Evolutionary conservation across 345 rosid genomes (phyloP), one percentile per base, ranked within the genome.

Genomic region (Aegle marmelos): DNA sequence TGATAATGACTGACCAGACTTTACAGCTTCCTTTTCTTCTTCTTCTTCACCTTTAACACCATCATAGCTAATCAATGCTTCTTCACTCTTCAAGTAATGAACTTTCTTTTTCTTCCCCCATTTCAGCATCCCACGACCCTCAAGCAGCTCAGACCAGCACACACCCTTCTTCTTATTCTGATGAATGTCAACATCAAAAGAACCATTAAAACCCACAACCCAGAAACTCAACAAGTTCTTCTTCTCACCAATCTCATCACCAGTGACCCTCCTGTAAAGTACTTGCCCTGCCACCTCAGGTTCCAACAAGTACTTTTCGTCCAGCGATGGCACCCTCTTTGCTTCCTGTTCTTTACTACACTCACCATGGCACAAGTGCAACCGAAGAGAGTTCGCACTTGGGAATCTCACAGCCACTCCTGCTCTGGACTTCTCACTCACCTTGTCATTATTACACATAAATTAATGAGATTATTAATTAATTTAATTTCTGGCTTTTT

Each of bases 61-160:
- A 28, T 30, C 78, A 50, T 16, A 60, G 31, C 27, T 60, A 9
- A 74, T 56, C 58, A 65, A 31, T 33, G 48, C 16, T 36, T 8
- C 66, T 54, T 73, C 70, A 61, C 36, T 36, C 39, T 45, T 81
- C 72, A 86, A 75, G 73, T 87, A 91, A 81, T 82, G 80, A 53
- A 92, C 93, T 28, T 81, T 91, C 80, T 91, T 74, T 71, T 91
- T 89, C 80, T 80, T 83, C 22, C 98, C 99, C 99, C 99, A 94
- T 14, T 79, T 82, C 60, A 90, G 79, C 88, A 90, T 82, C 78
- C 84, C 89, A 6, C 82, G 69, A 24, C 86, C 81, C 37, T 70
- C 83, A 21, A 97, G 83, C 84, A 97, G 82, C 84, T 83, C 86
- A 24, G 91, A 86, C 84, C 81, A 88, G 74, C 89, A 88, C 65